Evolutionary conservation across 202 grass and related monocot species (phyloP).

Genomic region (Saccharum hybrid): DNA sequence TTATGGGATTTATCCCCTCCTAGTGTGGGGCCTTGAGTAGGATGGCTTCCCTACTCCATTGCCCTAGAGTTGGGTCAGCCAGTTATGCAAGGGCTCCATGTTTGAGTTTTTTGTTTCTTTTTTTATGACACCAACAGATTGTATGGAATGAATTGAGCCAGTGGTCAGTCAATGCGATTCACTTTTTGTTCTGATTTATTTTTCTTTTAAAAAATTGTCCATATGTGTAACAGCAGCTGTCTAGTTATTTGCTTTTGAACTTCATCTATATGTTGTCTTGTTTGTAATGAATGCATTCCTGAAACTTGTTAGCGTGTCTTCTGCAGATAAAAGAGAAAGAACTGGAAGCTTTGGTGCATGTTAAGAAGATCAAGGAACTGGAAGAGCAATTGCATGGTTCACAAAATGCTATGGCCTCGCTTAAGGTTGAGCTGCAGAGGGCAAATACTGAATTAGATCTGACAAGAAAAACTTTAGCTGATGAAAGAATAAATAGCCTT

Average conservation of each 20-base stretch:
- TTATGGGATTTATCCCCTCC: not conserved
- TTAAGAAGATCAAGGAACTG: conserved; percentile 61
- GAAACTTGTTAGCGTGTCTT: conserved; percentile 39
- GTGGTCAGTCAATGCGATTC: not conserved
- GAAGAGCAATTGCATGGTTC: conserved; percentile 57
- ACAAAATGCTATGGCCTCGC: conserved; percentile 49
- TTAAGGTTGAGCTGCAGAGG: conserved; percentile 61
- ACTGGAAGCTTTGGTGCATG: conserved; percentile 43
- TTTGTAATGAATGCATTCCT: conserved; percentile 36
- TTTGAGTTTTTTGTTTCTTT: not conserved
- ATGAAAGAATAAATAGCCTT: conserved; percentile 47
- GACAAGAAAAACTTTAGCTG: conserved; percentile 51
- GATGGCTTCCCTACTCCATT: not conserved
- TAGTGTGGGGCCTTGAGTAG: not conserved
- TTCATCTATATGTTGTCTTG: conserved; percentile 15
- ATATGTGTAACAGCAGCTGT: not conserved
- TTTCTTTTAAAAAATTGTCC: not conserved
- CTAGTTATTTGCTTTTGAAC: conserved; percentile 31
- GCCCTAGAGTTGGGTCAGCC: not conserved
- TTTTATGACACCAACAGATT: conserved; percentile 1
- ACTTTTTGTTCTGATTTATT: not conserved
- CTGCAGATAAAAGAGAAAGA: conserved; percentile 66
- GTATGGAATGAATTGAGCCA: conserved; percentile 2
- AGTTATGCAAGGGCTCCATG: not conserved
- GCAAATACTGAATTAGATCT: conserved; percentile 58